phyloP scores from a whole-genome alignment of 805 yeast genomes.

The Candida ulmi region DNA sequence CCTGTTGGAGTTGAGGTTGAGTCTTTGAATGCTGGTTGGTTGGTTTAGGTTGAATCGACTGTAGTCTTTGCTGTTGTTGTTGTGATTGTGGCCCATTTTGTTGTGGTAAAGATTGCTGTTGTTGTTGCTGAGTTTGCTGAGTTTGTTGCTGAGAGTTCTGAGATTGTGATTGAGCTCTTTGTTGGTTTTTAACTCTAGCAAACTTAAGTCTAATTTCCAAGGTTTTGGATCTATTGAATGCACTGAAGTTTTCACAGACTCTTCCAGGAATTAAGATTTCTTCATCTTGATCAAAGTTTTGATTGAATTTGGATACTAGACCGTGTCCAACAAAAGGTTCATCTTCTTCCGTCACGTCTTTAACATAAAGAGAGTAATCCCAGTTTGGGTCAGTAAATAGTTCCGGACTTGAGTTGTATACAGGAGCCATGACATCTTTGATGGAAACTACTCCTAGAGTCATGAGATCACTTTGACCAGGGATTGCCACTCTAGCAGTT shows the following conservation, averaged over 20 bases:
- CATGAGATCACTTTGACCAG: slow-evolving; percentile 36
- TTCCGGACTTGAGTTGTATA: slow-evolving; percentile 42
- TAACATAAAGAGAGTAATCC: slow-evolving; percentile 40
- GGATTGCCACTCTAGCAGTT: slow-evolving; percentile 38
- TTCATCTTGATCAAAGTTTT: slow-evolving; percentile 10
- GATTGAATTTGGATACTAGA: slow-evolving; percentile 29
- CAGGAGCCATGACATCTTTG: slow-evolving; percentile 39
- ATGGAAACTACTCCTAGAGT: slow-evolving; percentile 37
- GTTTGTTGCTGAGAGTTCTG: slow-evolving; percentile 9
- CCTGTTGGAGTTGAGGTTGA: not conserved
- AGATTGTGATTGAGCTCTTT: slow-evolving; percentile 3
- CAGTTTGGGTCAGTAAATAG: slow-evolving; percentile 29
- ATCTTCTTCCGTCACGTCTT: slow-evolving; percentile 47
- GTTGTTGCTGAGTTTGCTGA: slow-evolving; percentile 7
- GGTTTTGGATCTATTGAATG: slow-evolving; percentile 39
- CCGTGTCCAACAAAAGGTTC: slow-evolving; percentile 47
- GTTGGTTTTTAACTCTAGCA: slow-evolving; percentile 14
- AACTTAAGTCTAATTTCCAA: slow-evolving; percentile 52
- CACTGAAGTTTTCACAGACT: slow-evolving; percentile 52
- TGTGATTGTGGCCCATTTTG: slow-evolving; percentile 3
- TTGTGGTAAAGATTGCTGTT: not conserved
- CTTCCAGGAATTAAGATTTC: slow-evolving; percentile 45
- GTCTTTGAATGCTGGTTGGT: not conserved
- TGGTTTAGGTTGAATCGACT: not conserved
- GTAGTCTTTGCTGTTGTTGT: slow-evolving; percentile 2